A percentile compares a stretch with the other conserved stretches of the same genome.
Evolutionary conservation across 805 yeast species (phyloP).

Genomic region (Aciculoconidium aculeatum): DNA sequence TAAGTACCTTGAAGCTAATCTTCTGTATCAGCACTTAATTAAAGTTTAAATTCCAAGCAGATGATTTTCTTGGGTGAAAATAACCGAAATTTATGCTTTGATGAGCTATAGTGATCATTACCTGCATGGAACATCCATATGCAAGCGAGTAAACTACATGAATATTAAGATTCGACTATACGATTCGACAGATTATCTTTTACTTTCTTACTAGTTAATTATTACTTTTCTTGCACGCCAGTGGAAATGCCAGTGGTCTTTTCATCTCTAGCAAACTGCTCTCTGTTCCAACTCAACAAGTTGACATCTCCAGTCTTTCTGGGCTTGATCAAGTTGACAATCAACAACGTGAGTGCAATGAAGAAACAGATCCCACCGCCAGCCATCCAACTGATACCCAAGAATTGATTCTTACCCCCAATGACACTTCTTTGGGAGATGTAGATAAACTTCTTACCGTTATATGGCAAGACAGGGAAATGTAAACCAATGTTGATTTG

Average conservation of each 20-base stretch:
- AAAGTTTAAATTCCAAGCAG: no score
- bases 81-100: no score
- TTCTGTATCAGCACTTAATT: no score
- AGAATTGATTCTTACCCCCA: slow-evolving; percentile 71
- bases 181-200: no score
- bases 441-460: slow-evolving; percentile 63
- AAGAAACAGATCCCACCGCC: slow-evolving; percentile 67
- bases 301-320: slow-evolving; percentile 69
- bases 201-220: no score
- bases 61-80: no score
- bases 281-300: slow-evolving; percentile 68
- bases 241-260: slow-evolving; percentile 5
- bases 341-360: slow-evolving; percentile 46
- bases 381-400: slow-evolving; percentile 70
- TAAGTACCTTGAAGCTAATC: no score
- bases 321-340: slow-evolving; percentile 56
- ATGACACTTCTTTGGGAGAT: slow-evolving; percentile 64
- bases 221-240: no score
- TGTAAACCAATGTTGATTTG: slow-evolving; percentile 64
- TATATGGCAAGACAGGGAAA: slow-evolving; percentile 68
- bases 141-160: no score
- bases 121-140: no score
- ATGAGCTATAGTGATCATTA: no score
- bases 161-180: no score
- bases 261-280: slow-evolving; percentile 17